These are phyloP conservation scores for Penicillium nucicola DNA, from an alignment of 495 filamentous ascomycete genomes.

Conservation along the genomic window DNA sequence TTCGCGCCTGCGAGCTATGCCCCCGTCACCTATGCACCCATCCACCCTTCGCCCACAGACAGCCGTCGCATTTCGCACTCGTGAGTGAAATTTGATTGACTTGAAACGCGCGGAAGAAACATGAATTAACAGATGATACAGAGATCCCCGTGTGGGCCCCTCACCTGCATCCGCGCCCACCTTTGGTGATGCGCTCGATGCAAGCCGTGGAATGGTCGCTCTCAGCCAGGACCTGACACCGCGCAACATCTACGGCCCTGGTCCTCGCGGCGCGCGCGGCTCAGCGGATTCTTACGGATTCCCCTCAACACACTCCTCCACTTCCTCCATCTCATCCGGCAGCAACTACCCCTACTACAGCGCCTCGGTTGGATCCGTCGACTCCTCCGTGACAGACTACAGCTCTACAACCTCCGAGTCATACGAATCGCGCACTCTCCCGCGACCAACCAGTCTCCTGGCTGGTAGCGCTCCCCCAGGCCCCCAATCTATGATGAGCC, in stretches of 20 bases:
- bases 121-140: conserved; percentile 19
- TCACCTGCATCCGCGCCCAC: conserved; percentile 35
- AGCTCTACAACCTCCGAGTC: conserved; percentile 82
- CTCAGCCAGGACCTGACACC: conserved; percentile 86
- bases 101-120: background rate
- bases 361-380: conserved; percentile 71
- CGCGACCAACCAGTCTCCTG: conserved; percentile 70
- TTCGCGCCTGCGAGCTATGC: conserved; percentile 59
- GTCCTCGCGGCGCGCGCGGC: conserved; percentile 59
- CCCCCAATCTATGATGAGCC: conserved; percentile 96
- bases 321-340: conserved; percentile 88
- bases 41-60: conserved; percentile 53
- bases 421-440: conserved; percentile 83
- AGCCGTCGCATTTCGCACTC: conserved; percentile 81
- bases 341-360: conserved; percentile 73
- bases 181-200: conserved; percentile 75
- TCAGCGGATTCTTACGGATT: conserved; percentile 94
- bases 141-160: conserved; percentile 58
- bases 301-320: conserved; percentile 85
- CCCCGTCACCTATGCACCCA: conserved; percentile 51
- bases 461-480: conserved; percentile 68
- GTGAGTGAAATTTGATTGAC: conserved; percentile 54
- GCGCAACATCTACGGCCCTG: conserved; percentile 80
- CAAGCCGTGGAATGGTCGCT: conserved; percentile 85
- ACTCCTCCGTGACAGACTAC: conserved; percentile 93